phyloP scores from a whole-genome alignment of 2,329 filamentous ascomycete species.

The Boeremia exigua region DNA sequence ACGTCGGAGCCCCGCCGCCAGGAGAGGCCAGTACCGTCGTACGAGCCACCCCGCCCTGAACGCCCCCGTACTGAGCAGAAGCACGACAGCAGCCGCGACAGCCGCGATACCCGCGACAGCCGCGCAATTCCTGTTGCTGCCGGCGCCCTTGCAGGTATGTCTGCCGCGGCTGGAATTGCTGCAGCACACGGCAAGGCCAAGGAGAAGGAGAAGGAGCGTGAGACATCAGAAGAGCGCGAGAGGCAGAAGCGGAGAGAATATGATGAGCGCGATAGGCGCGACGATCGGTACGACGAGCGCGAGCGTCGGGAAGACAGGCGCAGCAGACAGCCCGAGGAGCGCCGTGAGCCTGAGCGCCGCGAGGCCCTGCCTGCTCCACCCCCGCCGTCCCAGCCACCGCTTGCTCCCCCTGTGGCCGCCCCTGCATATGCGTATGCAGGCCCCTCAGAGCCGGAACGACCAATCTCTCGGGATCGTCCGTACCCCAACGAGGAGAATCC shows the following conservation, averaged over 20 bases:
- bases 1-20: constrained; percentile 36
- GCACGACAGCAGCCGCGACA: constrained; percentile 32
- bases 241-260: constrained; percentile 40
- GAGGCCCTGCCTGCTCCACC: constrained; percentile 24
- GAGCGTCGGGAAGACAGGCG: constrained; percentile 37
- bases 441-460: constrained; percentile 21
- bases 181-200: constrained; percentile 39
- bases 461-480: constrained; percentile 38
- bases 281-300: constrained; percentile 36
- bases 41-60: constrained; percentile 35
- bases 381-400: constrained; percentile 20
- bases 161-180: constrained; percentile 35
- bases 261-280: constrained; percentile 44
- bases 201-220: constrained; percentile 32
- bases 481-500: constrained; percentile 42
- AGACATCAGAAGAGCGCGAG: constrained; percentile 22
- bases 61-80: constrained; percentile 32
- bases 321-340: constrained; percentile 25
- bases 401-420: constrained; percentile 18
- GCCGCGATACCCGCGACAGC: constrained; percentile 27
- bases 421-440: constrained; percentile 15
- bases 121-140: constrained; percentile 34
- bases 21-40: constrained; percentile 19
- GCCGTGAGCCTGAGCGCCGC: constrained; percentile 25
- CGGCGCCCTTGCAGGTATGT: constrained; percentile 36